These are phyloP conservation scores for Eucalyptus sp. DNA, from an alignment of 345 rosid species.

Conservation along the genomic window DNA sequence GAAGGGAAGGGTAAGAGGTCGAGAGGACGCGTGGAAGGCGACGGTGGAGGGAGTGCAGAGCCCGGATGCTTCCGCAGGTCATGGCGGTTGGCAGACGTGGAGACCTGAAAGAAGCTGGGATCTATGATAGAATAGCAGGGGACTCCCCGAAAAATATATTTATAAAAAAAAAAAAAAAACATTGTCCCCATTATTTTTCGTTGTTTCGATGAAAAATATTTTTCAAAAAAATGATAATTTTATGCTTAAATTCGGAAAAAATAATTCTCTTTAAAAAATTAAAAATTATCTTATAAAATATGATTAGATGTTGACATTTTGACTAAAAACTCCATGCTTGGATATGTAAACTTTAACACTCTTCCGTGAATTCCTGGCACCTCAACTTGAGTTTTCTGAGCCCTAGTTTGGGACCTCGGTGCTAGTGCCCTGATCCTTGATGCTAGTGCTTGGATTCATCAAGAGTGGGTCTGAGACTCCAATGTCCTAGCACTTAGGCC, in stretches of 20 bases:
- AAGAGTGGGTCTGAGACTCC: rapidly evolving
- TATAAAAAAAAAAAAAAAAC: rapidly evolving
- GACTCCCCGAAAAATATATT: neutral
- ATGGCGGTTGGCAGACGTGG: neutral
- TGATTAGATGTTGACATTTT: no score
- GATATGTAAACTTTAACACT: neutral
- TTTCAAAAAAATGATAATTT: neutral
- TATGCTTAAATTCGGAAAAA: neutral
- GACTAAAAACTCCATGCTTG: neutral
- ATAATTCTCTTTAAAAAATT: no score
- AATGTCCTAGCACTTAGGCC: no score
- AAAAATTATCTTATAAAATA: no score
- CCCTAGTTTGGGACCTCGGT: rapidly evolving
- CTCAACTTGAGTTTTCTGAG: neutral
- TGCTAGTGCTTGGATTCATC: no score
- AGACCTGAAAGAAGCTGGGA: neutral
- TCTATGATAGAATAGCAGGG: rapidly evolving
- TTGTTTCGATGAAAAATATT: neutral
- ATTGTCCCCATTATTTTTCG: neutral
- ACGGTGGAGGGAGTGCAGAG: constrained; percentile 1
- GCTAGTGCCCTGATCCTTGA: neutral
- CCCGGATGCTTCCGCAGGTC: neutral
- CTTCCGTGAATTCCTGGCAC: rapidly evolving
- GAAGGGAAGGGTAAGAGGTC: neutral
- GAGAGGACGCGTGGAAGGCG: constrained; percentile 2